Evolutionary conservation across 805 yeast species (phyloP), one percentile per base, ranked within the genome.

Genomic region (Metschnikowia bowlesiae): DNA sequence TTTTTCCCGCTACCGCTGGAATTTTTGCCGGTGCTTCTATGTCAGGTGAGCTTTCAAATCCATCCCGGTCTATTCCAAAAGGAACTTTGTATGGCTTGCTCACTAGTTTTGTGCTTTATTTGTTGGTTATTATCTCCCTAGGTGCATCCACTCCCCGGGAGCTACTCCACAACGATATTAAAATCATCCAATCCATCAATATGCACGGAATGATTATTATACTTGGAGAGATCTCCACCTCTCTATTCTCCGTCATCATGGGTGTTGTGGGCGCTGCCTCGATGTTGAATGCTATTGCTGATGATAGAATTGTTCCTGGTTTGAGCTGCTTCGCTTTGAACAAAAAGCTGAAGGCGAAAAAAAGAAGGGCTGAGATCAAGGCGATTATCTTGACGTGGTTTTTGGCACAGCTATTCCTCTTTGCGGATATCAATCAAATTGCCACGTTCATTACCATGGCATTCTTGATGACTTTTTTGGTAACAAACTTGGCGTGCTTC

Each of bases 1-100:
- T 94, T 65, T 94, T 94, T 72, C 97, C 99, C 9, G 97, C 99
- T 1, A 92, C 99, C 0, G 97, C 98, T 6, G 99, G 99, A 51
- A 91, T 94, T 29, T 85, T 94, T 67, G 98, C 99, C 2, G 99
- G 99, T 14, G 97, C 99, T 1, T 87, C 96, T 26, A 94, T 94
- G 99, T 89, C 97, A 38, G 98, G 99, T 16, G 97, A 90, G 59
- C 75, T 94, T 54, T 72, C 79, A 49, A 83, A 79, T 49, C 99
- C 99, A 0, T 89, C 97, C 0, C 82, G 80, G 60, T 82, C 96
- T 1, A 94, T 94, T 42, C 99, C 99, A 0, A 77, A 79, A 53
- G 99, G 99, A n/a, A 94, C 99, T 0, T 67, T 94, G 29, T 81
- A 84, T 74, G 99, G 98, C 0, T 70, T 92, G 8, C 57, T 82